These are phyloP conservation scores for Inonotus hispidus DNA, from an alignment of 1,284 basidiomycete genomes.

Conservation along the genomic window DNA sequence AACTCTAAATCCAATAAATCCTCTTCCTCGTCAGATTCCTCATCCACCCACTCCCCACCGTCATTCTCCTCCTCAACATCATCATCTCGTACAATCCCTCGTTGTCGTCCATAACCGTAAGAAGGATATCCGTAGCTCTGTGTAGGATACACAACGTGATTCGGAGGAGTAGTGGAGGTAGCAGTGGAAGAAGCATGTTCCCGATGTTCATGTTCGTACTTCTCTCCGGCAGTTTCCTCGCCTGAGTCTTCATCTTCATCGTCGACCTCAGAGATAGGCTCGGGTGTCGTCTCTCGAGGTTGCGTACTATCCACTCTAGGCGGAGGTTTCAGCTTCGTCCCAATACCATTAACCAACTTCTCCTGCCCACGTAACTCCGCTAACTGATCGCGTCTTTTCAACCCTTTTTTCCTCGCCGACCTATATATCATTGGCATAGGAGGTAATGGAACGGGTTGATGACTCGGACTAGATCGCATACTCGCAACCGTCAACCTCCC, in stretches of 20 bases:
- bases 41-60: slow-evolving; percentile 67
- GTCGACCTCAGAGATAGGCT: slow-evolving; percentile 51
- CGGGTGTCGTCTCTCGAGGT: slow-evolving; percentile 71
- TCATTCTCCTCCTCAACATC: slow-evolving; percentile 38
- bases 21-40: slow-evolving; percentile 64
- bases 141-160: neutral
- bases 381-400: slow-evolving; percentile 35
- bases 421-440: slow-evolving; percentile 29
- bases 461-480: slow-evolving; percentile 68
- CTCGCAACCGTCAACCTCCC: slow-evolving; percentile 41
- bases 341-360: slow-evolving; percentile 21
- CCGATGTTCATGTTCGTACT: slow-evolving; percentile 18
- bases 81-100: slow-evolving; percentile 31
- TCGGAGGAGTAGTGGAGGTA: neutral
- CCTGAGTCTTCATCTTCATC: slow-evolving; percentile 52
- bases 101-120: neutral
- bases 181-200: neutral
- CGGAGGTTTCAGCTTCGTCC: slow-evolving; percentile 37
- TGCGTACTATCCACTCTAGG: slow-evolving; percentile 76
- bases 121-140: no score
- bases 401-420: slow-evolving; percentile 28
- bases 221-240: slow-evolving; percentile 54
- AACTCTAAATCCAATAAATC: slow-evolving; percentile 71
- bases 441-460: slow-evolving; percentile 59
- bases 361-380: slow-evolving; percentile 32